A percentile compares a stretch with the other conserved stretches of the same genome.
These are phyloP conservation scores for Rhizopogon parksii DNA, from an alignment of 1,284 basidiomycete species.

Conservation along the genomic window DNA sequence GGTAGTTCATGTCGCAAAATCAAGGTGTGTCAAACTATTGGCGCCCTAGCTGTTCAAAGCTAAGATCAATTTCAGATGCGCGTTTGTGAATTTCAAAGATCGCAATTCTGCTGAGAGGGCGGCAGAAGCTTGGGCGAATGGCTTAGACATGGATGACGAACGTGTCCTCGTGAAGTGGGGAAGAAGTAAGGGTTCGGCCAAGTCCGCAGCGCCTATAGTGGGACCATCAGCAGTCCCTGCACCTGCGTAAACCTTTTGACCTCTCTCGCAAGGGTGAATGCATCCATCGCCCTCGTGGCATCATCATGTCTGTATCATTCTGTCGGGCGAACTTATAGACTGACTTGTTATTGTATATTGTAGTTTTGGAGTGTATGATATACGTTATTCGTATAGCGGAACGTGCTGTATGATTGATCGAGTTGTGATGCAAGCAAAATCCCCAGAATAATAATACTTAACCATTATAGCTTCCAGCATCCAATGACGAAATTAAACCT, in stretches of 20 bases:
- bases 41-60: conserved; percentile 5
- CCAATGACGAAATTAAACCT: background rate
- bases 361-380: background rate
- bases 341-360: background rate
- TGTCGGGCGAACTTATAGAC: background rate
- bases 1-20: conserved; percentile 80
- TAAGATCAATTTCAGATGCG: conserved; percentile 56
- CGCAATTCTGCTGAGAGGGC: conserved; percentile 78
- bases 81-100: conserved; percentile 91
- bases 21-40: conserved; percentile 40
- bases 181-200: conserved; percentile 42
- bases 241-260: conserved; percentile 10
- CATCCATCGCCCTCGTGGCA: background rate
- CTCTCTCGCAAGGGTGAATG: background rate
- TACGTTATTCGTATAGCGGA: background rate
- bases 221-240: conserved; percentile 6
- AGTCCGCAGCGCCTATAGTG: conserved; percentile 2
- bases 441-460: no score
- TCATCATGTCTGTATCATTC: conserved; percentile 3
- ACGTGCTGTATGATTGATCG: background rate
- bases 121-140: conserved; percentile 81
- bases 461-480: background rate
- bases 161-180: conserved; percentile 85
- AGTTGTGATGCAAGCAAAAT: background rate
- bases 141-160: conserved; percentile 79